These are phyloP conservation scores for Talaromyces sp. DNA, from an alignment of 2,329 filamentous ascomycete species.

Conservation along the genomic window DNA sequence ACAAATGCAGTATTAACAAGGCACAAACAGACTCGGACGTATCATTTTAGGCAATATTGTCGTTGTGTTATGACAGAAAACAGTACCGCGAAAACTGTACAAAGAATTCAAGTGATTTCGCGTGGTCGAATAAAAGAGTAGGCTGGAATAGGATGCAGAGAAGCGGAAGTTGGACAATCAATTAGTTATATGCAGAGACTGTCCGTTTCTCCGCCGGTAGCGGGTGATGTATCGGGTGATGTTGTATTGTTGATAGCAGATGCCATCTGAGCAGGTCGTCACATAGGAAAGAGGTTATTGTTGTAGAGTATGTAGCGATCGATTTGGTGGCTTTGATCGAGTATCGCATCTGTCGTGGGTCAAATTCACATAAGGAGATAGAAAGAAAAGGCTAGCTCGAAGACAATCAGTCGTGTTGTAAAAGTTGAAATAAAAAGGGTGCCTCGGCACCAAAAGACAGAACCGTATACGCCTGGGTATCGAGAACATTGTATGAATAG, in stretches of 20 bases:
- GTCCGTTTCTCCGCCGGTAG: not conserved
- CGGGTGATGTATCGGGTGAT: not conserved
- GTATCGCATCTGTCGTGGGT: conserved; percentile 13
- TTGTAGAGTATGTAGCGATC: not conserved
- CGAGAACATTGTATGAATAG: conserved; percentile 18
- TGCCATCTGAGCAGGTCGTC: conserved; percentile 7
- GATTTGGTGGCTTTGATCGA: not conserved
- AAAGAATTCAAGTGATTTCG: conserved; percentile 8
- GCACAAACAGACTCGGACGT: not conserved
- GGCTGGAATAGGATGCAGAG: conserved; percentile 10
- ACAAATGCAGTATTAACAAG: conserved; percentile 8
- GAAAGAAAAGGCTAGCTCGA: conserved; percentile 8
- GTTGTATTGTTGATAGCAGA: not conserved
- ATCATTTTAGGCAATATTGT: not conserved
- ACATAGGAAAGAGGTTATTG: conserved; percentile 15
- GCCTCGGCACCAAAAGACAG: conserved; percentile 2
- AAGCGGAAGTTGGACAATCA: conserved; percentile 3
- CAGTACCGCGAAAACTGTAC: conserved; percentile 15
- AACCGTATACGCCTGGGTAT: conserved; percentile 38
- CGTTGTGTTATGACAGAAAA: not conserved
- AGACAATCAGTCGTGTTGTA: conserved; percentile 33
- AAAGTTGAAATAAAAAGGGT: not conserved
- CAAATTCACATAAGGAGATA: conserved; percentile 16
- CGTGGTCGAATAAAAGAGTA: conserved; percentile 15
- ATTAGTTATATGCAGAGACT: conserved; percentile 3